phyloP scores from a whole-genome alignment of 768 basidiomycete genomes.

The Amanita rimosa region DNA sequence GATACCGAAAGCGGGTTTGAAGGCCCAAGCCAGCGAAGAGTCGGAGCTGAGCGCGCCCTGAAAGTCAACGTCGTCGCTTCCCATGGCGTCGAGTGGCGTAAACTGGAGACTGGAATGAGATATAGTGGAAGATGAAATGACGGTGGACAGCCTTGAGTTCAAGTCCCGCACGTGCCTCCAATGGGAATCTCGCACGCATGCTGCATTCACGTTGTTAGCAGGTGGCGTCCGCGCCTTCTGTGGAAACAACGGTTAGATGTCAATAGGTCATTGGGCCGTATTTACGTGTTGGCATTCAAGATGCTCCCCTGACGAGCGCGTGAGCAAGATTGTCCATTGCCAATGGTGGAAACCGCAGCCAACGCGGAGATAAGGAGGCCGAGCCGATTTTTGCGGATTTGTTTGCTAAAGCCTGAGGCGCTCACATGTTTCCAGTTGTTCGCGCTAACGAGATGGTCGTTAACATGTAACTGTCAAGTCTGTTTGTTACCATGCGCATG shows the following conservation, averaged over 20 bases:
- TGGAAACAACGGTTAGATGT: not conserved
- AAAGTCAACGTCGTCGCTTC: not conserved
- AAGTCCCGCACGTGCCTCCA: not conserved
- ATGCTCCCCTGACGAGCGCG: not conserved
- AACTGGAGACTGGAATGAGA: not conserved
- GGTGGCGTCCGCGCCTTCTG: not conserved
- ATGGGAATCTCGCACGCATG: not conserved
- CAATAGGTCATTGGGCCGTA: not conserved
- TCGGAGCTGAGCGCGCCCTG: not conserved
- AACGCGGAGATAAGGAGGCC: too few relatives aligned
- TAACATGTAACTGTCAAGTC: too few relatives aligned
- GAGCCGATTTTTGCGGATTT: too few relatives aligned
- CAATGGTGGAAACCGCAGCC: not conserved
- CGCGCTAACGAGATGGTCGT: too few relatives aligned
- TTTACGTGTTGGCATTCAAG: not conserved
- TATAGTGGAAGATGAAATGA: not conserved
- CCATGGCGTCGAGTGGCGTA: not conserved
- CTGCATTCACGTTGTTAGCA: not conserved
- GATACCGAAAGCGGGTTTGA: conserved; percentile 1
- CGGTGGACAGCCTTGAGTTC: not conserved
- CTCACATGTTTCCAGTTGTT: too few relatives aligned
- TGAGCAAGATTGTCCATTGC: not conserved
- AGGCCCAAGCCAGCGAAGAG: not conserved
- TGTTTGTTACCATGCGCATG: too few relatives aligned
- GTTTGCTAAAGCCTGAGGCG: too few relatives aligned